A percentile compares a stretch with the other conserved stretches of the same genome.
phyloP scores from a whole-genome alignment of 306 rosid genomes.

The Sesbania bispinosa region DNA sequence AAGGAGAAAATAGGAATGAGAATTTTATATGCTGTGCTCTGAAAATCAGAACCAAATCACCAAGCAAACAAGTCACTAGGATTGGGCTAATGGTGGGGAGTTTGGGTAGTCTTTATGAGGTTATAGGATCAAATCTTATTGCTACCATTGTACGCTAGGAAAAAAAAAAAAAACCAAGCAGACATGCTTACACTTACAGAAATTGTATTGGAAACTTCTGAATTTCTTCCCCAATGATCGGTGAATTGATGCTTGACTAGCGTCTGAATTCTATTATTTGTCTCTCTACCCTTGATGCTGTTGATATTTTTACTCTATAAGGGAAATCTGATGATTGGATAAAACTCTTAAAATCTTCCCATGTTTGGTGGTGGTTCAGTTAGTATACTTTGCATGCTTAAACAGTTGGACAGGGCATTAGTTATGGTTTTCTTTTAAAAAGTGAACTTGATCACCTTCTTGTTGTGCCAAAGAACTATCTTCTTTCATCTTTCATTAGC shows the following conservation, averaged over 20 bases:
- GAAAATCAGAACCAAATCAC: background rate
- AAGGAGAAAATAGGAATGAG: background rate
- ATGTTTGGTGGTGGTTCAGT: background rate
- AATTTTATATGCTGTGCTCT: background rate
- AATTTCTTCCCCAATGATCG: background rate
- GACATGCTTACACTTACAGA: background rate
- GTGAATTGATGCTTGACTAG: background rate
- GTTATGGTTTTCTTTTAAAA: background rate
- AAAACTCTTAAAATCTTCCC: background rate
- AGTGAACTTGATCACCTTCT: background rate
- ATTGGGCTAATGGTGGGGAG: too few relatives aligned
- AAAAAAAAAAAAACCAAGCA: too few relatives aligned
- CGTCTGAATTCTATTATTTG: background rate
- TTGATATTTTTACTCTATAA: background rate
- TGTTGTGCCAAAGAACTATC: background rate
- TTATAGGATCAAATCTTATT: too few relatives aligned
- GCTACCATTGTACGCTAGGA: too few relatives aligned
- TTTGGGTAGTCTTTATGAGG: too few relatives aligned
- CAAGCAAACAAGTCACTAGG: too few relatives aligned
- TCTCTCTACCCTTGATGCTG: background rate
- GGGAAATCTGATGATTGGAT: background rate
- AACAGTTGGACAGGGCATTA: background rate
- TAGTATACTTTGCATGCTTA: background rate
- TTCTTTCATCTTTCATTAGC: slow-evolving; percentile 1
- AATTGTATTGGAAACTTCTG: background rate